Percentiles rank a stretch among this genome's conserved stretches.
Evolutionary conservation across 495 filamentous ascomycete species (phyloP).

Genomic region (Podospora comata): DNA sequence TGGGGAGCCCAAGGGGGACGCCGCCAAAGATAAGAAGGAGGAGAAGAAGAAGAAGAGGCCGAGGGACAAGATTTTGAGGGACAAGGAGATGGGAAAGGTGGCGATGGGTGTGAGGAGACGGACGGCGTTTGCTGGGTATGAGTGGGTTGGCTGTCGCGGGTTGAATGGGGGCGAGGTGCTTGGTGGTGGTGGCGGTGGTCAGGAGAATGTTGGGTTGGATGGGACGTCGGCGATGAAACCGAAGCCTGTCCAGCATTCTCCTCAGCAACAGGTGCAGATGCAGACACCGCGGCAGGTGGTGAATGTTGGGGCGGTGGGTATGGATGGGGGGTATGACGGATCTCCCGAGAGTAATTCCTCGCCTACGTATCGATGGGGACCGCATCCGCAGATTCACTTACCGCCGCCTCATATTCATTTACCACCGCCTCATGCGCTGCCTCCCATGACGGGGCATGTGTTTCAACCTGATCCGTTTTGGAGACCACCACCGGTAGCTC

Average conservation of each 20-base stretch:
- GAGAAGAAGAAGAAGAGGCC: slow-evolving; percentile 51
- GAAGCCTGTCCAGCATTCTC: neutral
- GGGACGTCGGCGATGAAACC: neutral
- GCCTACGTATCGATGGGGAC: neutral
- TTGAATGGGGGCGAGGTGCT: neutral
- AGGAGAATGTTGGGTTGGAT: neutral
- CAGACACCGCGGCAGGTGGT: neutral
- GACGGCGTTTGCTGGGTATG: slow-evolving; percentile 87
- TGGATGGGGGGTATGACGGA: neutral
- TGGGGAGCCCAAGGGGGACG: neutral
- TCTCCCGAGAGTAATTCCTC: neutral
- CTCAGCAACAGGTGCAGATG: neutral
- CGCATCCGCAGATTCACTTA: neutral
- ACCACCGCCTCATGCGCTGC: neutral
- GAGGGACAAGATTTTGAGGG: slow-evolving; percentile 74
- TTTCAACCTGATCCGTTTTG: neutral
- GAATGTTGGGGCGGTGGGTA: neutral
- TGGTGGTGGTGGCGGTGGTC: neutral
- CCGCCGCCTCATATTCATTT: neutral
- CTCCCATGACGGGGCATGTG: neutral
- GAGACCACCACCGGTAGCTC: neutral
- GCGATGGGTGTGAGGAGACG: slow-evolving; percentile 75
- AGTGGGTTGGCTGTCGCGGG: slow-evolving; percentile 46
- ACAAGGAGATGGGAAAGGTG: slow-evolving; percentile 56
- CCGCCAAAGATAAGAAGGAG: slow-evolving; percentile 40